These are phyloP conservation scores for Hamigera avellanea DNA, from an alignment of 495 filamentous ascomycete genomes.

Conservation along the genomic window DNA sequence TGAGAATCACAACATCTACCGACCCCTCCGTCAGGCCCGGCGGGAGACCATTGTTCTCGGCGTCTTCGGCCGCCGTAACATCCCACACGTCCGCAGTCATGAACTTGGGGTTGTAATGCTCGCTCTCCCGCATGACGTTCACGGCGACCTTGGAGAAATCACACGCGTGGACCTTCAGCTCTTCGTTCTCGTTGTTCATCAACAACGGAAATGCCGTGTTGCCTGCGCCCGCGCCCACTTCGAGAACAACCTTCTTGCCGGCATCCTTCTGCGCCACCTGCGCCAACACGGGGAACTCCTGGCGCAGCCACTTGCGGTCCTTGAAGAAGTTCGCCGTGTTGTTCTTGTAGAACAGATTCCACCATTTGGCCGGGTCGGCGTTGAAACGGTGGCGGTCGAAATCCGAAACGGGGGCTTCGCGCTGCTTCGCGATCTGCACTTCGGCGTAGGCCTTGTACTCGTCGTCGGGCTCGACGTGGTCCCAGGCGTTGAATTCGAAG, in stretches of 20 bases:
- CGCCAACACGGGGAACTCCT: slow-evolving; percentile 82
- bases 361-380: slow-evolving; percentile 80
- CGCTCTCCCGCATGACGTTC: slow-evolving; percentile 68
- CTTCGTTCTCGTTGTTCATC: slow-evolving; percentile 63
- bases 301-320: slow-evolving; percentile 88
- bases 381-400: slow-evolving; percentile 87
- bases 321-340: slow-evolving; percentile 98
- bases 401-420: slow-evolving; percentile 68
- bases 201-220: slow-evolving; percentile 93
- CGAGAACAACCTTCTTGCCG: slow-evolving; percentile 56
- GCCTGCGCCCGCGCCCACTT: slow-evolving; percentile 90
- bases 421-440: slow-evolving; percentile 70
- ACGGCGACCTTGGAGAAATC: slow-evolving; percentile 90
- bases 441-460: slow-evolving; percentile 72
- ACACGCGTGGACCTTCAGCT: slow-evolving; percentile 74
- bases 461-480: slow-evolving; percentile 81
- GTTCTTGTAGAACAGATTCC: slow-evolving; percentile 93
- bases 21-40: slow-evolving; percentile 61
- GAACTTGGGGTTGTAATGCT: slow-evolving; percentile 47
- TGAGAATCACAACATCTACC: slow-evolving; percentile 83
- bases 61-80: slow-evolving; percentile 44
- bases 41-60: slow-evolving; percentile 39
- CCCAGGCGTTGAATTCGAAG: slow-evolving; percentile 97
- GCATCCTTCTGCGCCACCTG: slow-evolving; percentile 52
- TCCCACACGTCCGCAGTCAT: slow-evolving; percentile 93